Evolutionary conservation across 805 yeast species (phyloP), one percentile per base, ranked within the genome.

Genomic region (Blastobotrys parvus): DNA sequence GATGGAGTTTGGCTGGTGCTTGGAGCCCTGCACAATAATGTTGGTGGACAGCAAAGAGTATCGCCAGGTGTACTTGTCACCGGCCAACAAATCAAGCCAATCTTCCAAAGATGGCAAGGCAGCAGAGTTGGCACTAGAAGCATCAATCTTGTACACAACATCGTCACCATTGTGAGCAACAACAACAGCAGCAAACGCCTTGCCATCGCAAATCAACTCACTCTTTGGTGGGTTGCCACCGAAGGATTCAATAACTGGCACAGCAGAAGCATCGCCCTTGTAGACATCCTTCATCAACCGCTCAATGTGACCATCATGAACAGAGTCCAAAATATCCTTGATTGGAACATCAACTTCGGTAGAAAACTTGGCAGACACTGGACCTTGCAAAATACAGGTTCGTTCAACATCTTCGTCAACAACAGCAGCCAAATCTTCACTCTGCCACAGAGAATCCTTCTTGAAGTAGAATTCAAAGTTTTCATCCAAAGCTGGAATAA

Each of bases 361-460:
- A 56, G 97, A 80, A 72, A 71, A 89, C 68, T 81, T 88, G 56
- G 95, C 96, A 56, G 99, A 95, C 54, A 92, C 97, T 41, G 99
- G 99, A 56, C 98, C 97, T 58, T 88, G 96, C 59, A 92, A 75
- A 54, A 92, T 88, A 83, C 98, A 94, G n/a, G 97, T 90, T 75
- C 98, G 83, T 67, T 89, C 89, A 49, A 92, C 97, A 63, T 92
- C 99, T 58, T 83, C 87, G 54, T 75, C 97, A 52, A 86, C 89
- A 61, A 92, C 97, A 47, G 97, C 85, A 63, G 88, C 97, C 61
- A 92, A 76, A 63, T 86, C 90, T 72, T 92, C 97, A 19, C 95
- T 84, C 75, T 92, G 99, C 98, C 98, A 92, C 64, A 92, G 74
- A 23, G 97, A 90, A 67, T 92, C 99, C 72, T 92, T 92, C 79